Conservation (phyloP, 2,329 filamentous ascomycete genomes). For the Aureobasidium sp. region DNA sequence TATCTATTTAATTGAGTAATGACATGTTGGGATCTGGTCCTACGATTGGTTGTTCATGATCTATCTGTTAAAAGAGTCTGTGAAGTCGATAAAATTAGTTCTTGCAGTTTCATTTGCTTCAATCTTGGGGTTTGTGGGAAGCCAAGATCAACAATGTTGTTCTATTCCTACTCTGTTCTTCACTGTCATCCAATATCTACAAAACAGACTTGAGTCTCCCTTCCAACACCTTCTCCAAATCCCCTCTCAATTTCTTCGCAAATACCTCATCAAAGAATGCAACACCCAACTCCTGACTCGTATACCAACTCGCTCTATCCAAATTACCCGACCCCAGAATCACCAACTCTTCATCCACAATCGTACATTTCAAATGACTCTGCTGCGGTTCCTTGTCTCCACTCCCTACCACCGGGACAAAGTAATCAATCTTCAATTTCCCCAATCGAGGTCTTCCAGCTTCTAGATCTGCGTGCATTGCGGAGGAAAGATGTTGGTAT, state of each 20-base stretch:
- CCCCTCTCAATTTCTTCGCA: constrained; percentile 20
- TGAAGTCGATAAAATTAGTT: too few relatives aligned
- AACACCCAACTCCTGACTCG: constrained; percentile 74
- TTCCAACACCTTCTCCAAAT: constrained; percentile 16
- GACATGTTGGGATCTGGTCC: too few relatives aligned
- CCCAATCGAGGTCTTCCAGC: constrained; percentile 37
- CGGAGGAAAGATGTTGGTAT: constrained; percentile 32
- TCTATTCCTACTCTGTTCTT: too few relatives aligned
- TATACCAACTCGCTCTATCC: constrained; percentile 80
- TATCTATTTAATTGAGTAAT: too few relatives aligned
- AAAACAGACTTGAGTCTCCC: constrained; percentile 13
- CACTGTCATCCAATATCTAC: not conserved
- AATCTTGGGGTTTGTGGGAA: too few relatives aligned
- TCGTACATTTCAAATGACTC: constrained; percentile 68
- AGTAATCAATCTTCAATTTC: constrained; percentile 51
- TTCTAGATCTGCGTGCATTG: constrained; percentile 32
- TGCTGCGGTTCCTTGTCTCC: constrained; percentile 49
- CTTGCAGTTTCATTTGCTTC: too few relatives aligned
- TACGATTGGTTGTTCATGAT: too few relatives aligned
- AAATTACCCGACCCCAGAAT: constrained; percentile 75
- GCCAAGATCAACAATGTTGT: not conserved
- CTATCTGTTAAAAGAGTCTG: too few relatives aligned
- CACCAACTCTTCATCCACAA: constrained; percentile 60
- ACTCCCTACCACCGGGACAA: constrained; percentile 26
- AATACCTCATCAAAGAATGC: constrained; percentile 40